Percentiles rank a stretch among this genome's conserved stretches.
Conservation (phyloP, 495 filamentous ascomycete genomes). For the Parathielavia appendiculata region DNA sequence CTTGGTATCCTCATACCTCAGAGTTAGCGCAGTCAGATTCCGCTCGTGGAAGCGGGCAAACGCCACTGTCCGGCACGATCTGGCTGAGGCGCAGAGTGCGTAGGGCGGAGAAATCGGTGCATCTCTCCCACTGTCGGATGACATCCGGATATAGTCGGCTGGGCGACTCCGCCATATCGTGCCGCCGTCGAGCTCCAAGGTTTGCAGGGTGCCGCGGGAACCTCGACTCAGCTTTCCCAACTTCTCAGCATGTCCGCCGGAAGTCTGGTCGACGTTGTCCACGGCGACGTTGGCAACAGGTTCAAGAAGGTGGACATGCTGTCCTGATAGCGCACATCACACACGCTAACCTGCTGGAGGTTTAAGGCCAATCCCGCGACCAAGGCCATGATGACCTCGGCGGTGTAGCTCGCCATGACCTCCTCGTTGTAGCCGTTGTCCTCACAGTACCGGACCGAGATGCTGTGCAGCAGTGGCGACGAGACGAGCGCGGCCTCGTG, state of each 20-base stretch:
- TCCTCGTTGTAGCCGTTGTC: neutral
- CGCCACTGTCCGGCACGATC: neutral
- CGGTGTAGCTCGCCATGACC: neutral
- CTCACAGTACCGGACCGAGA: neutral
- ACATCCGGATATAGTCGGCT: neutral
- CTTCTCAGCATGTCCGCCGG: too few species aligned
- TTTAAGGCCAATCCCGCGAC: neutral
- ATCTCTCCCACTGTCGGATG: neutral
- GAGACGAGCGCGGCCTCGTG: neutral
- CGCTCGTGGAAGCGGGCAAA: neutral
- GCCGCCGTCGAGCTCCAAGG: neutral
- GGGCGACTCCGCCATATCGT: neutral
- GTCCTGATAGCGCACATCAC: too few species aligned
- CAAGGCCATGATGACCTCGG: neutral
- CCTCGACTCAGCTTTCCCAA: too few species aligned
- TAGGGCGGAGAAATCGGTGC: neutral
- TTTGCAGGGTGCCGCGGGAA: neutral
- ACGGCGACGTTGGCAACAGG: neutral
- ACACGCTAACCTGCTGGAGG: neutral
- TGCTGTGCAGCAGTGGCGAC: neutral
- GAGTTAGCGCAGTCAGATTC: neutral
- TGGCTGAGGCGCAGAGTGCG: neutral
- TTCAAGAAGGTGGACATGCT: too few species aligned
- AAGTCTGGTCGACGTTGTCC: neutral
- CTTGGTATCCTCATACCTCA: neutral